Percentiles rank a stretch among this genome's conserved stretches.
phyloP scores from a whole-genome alignment of 75 land plant species.

The Selaginella moellendorffii region DNA sequence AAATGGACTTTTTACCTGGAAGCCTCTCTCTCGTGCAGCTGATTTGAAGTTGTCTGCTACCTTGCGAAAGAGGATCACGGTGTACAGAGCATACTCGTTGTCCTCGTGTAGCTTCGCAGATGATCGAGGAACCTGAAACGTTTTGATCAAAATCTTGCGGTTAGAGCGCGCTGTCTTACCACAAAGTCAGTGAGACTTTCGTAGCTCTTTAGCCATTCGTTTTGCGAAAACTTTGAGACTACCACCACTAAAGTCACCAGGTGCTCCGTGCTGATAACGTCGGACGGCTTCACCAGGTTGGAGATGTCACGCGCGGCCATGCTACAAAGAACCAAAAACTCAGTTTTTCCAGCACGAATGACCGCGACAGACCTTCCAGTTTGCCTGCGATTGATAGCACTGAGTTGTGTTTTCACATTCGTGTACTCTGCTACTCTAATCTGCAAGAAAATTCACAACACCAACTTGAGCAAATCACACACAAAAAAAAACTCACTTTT shows the following conservation, averaged over 20 bases:
- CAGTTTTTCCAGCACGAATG: too few species aligned
- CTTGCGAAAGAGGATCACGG: conserved; percentile 62
- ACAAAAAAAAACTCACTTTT: conserved; percentile 36
- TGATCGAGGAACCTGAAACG: conserved; percentile 81
- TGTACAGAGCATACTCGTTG: conserved; percentile 88
- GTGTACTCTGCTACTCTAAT: conserved; percentile 87
- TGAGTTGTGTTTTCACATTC: conserved; percentile 81
- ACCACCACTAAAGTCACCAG: conserved; percentile 72
- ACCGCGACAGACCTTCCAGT: conserved; percentile 55
- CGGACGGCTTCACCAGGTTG: conserved; percentile 69
- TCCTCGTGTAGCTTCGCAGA: conserved; percentile 77
- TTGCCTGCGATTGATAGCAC: conserved; percentile 85
- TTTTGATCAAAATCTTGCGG: not conserved
- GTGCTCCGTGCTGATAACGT: conserved; percentile 77
- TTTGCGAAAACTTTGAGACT: conserved; percentile 87
- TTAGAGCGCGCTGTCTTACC: conserved; percentile 29
- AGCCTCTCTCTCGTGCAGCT: conserved; percentile 73
- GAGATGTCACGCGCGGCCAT: conserved; percentile 95
- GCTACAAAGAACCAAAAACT: conserved; percentile 24
- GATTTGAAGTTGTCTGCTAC: conserved; percentile 77
- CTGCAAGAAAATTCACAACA: conserved; percentile 20
- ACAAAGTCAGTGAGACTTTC: conserved; percentile 81
- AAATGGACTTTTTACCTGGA: conserved; percentile 43
- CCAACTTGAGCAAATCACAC: not conserved
- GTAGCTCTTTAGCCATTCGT: conserved; percentile 84